A percentile compares a stretch with the other conserved stretches of the same genome.
phyloP scores from a whole-genome alignment of 768 basidiomycete genomes.

The Leucocoprinus birnbaumii region DNA sequence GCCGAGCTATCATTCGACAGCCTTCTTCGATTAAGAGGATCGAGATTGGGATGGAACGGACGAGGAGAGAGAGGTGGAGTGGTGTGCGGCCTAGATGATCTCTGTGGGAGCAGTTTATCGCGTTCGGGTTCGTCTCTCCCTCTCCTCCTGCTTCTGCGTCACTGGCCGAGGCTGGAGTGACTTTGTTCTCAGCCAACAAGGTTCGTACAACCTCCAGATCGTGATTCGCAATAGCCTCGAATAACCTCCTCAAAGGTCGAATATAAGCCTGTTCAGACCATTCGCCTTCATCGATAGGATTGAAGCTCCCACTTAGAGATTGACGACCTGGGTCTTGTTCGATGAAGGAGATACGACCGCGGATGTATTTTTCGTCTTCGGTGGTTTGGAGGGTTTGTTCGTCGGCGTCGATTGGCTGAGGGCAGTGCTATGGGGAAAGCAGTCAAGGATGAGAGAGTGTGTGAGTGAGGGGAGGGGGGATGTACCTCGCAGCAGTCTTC shows the following conservation, averaged over 20 bases:
- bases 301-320: slow-evolving; percentile 59
- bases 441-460: background rate
- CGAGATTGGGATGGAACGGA: too few relatives aligned
- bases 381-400: slow-evolving; percentile 48
- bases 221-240: slow-evolving; percentile 47
- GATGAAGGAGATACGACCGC: slow-evolving; percentile 54
- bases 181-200: slow-evolving; percentile 37
- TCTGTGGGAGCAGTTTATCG: slow-evolving; percentile 45
- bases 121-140: too few relatives aligned
- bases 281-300: slow-evolving; percentile 64
- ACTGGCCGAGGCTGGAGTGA: too few relatives aligned
- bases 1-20: slow-evolving; percentile 50
- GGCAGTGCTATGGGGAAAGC: slow-evolving; percentile 44
- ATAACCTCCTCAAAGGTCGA: slow-evolving; percentile 50
- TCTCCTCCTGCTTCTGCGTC: too few relatives aligned
- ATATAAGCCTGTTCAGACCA: slow-evolving; percentile 65
- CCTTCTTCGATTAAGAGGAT: slow-evolving; percentile 59
- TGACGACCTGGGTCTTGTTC: slow-evolving; percentile 61
- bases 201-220: slow-evolving; percentile 28
- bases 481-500: slow-evolving; percentile 62
- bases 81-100: slow-evolving; percentile 63
- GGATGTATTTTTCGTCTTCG: slow-evolving; percentile 52
- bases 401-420: slow-evolving; percentile 51
- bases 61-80: slow-evolving; percentile 56
- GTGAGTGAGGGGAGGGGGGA: background rate